Conservation (phyloP, 1,139 yeast genomes). For the Taphrina sp. region DNA sequence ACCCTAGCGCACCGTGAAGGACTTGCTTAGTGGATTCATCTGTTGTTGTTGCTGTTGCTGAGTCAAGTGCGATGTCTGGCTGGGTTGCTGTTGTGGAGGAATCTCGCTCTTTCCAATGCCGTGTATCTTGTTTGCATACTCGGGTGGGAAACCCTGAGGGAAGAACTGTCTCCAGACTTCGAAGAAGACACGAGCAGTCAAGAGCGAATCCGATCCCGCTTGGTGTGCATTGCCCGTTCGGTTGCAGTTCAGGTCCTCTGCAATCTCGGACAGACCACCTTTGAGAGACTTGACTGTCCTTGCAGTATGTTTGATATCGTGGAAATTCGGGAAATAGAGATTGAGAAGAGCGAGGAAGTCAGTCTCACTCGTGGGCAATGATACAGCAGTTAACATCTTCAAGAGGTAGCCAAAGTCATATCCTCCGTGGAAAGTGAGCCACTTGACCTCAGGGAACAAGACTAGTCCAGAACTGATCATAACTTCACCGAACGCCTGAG, state of each 20-base stretch:
- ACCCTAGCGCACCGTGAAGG: slow-evolving; percentile 9
- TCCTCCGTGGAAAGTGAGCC: slow-evolving; percentile 94
- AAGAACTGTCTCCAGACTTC: slow-evolving; percentile 50
- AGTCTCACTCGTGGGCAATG: slow-evolving; percentile 76
- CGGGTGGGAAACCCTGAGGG: slow-evolving; percentile 27
- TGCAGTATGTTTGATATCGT: slow-evolving; percentile 79
- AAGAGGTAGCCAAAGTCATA: slow-evolving; percentile 90
- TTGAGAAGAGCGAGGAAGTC: slow-evolving; percentile 73
- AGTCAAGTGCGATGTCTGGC: not conserved
- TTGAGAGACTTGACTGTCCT: slow-evolving; percentile 47
- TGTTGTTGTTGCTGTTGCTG: not conserved
- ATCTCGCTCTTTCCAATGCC: slow-evolving; percentile 25
- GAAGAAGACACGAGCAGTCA: slow-evolving; percentile 54
- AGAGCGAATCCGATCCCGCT: slow-evolving; percentile 56
- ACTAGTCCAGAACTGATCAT: slow-evolving; percentile 83
- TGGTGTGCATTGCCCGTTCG: slow-evolving; percentile 46
- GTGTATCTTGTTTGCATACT: slow-evolving; percentile 26
- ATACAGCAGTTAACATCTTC: slow-evolving; percentile 69
- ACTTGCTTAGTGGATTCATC: slow-evolving; percentile 22
- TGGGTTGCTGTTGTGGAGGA: slow-evolving; percentile 6
- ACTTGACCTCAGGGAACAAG: slow-evolving; percentile 66
- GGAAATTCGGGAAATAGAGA: slow-evolving; percentile 75
- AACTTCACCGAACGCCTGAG: slow-evolving; percentile 76
- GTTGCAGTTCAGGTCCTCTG: slow-evolving; percentile 52
- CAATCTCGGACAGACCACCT: slow-evolving; percentile 48